Evolutionary conservation across 1,284 basidiomycete species (phyloP).

Genomic region (Albatrellus sp.): DNA sequence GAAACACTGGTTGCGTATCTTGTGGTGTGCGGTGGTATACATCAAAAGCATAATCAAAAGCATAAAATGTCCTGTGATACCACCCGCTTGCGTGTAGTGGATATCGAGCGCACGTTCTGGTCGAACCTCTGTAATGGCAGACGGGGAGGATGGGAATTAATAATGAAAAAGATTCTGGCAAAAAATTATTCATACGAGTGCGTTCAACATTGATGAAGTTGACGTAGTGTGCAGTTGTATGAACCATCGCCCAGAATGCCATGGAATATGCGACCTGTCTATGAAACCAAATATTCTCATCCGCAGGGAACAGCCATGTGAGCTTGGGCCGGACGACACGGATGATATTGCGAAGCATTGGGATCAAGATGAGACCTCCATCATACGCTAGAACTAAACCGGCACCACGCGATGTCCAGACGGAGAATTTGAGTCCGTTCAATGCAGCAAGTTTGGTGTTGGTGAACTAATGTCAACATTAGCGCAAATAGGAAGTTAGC

Average conservation of each 20-base stretch:
- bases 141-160: not conserved
- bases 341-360: constrained; percentile 78
- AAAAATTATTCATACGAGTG: constrained; percentile 39
- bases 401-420: constrained; percentile 80
- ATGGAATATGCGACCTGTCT: constrained; percentile 83
- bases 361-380: constrained; percentile 72
- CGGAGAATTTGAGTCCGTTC: constrained; percentile 67
- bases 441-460: constrained; percentile 56
- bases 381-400: constrained; percentile 77
- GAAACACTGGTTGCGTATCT: constrained; percentile 76
- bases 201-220: constrained; percentile 83
- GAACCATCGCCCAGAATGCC: constrained; percentile 79
- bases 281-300: constrained; percentile 91
- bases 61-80: constrained; percentile 86
- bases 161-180: not conserved
- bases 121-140: constrained; percentile 52
- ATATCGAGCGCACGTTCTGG: constrained; percentile 64
- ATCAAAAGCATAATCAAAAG: constrained; percentile 79
- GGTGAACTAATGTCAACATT: constrained; percentile 30
- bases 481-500: not conserved
- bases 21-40: constrained; percentile 75
- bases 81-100: constrained; percentile 77
- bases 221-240: constrained; percentile 83
- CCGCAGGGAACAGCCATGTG: constrained; percentile 70
- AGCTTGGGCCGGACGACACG: constrained; percentile 68